These are phyloP conservation scores for Plantago coronopus DNA, from an alignment of 305 asterid genomes.

Conservation along the genomic window DNA sequence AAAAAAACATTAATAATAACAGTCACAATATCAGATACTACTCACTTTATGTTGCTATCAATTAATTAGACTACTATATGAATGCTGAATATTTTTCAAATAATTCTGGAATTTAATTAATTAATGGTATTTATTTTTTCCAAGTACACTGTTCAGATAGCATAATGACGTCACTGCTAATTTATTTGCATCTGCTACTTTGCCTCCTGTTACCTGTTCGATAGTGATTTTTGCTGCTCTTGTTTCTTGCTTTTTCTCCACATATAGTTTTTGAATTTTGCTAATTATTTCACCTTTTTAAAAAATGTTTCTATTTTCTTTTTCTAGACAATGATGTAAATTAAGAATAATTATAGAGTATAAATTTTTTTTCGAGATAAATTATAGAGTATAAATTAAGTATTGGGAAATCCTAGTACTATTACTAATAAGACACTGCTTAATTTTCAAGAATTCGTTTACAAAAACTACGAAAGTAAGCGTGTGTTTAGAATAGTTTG, in stretches of 20 bases:
- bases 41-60: constrained; percentile 11
- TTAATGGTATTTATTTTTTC: too few species aligned
- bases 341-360: too few species aligned
- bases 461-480: too few species aligned
- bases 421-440: too few species aligned
- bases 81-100: background rate
- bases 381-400: too few species aligned
- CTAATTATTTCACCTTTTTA: background rate
- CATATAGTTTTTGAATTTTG: background rate
- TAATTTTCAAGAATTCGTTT: too few species aligned
- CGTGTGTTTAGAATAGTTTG: too few species aligned
- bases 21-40: background rate
- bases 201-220: constrained; percentile 25
- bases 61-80: constrained; percentile 5
- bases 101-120: constrained; percentile 27
- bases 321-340: too few species aligned
- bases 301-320: too few species aligned
- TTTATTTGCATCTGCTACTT: constrained; percentile 44
- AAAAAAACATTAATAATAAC: too few species aligned
- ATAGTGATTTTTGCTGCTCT: constrained; percentile 33
- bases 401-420: too few species aligned
- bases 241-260: background rate
- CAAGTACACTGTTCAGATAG: constrained; percentile 47
- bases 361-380: too few species aligned
- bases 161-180: constrained; percentile 44